Evolutionary conservation across 257 asterid genomes (phyloP).

Genomic region (Asclepias syriaca): DNA sequence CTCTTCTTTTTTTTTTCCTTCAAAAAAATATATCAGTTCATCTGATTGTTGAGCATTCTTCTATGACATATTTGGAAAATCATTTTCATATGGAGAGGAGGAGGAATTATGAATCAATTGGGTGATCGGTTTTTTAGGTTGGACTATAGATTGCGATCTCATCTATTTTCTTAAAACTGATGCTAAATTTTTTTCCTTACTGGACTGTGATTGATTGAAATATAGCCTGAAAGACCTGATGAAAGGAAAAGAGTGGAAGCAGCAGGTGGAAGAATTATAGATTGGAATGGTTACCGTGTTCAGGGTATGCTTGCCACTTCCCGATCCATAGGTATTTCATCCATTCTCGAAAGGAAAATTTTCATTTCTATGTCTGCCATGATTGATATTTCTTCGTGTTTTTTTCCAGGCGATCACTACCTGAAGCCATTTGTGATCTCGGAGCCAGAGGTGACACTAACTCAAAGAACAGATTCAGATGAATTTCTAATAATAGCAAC

Average conservation of each 20-base stretch:
- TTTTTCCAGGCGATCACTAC: slow-evolving; percentile 35
- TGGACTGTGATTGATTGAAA: background rate
- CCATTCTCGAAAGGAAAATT: background rate
- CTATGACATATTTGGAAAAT: background rate
- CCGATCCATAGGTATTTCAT: slow-evolving; percentile 45
- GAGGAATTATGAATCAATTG: background rate
- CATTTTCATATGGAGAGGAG: background rate
- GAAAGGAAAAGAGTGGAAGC: slow-evolving; percentile 58
- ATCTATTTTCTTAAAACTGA: background rate
- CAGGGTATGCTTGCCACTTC: slow-evolving; percentile 52
- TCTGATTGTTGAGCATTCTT: background rate
- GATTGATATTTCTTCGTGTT: background rate
- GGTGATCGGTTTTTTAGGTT: background rate
- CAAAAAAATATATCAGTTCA: background rate
- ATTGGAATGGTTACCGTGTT: slow-evolving; percentile 48
- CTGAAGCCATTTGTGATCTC: slow-evolving; percentile 37
- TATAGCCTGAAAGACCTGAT: slow-evolving; percentile 58
- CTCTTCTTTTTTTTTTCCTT: too few species aligned
- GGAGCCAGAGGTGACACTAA: slow-evolving; percentile 45
- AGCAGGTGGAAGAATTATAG: slow-evolving; percentile 39
- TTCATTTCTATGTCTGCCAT: background rate
- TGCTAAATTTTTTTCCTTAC: background rate
- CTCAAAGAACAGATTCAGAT: slow-evolving; percentile 33
- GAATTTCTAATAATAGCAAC: slow-evolving; percentile 52
- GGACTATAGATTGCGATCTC: background rate